Conservation (phyloP, 345 rosid genomes). For the Eucalyptus curtisii region DNA sequence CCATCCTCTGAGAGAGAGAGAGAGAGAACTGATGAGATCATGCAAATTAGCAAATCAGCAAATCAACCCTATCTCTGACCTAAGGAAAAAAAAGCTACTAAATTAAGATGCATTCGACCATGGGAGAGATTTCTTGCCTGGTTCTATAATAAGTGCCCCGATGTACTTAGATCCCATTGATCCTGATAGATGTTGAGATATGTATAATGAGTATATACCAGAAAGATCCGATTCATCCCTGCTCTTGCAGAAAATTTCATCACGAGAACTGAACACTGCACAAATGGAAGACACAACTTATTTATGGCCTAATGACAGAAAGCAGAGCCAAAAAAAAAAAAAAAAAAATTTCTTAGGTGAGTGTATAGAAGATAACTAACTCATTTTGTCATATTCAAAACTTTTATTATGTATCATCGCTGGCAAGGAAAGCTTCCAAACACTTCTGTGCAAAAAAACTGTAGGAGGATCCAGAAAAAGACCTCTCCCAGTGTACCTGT, state of each 20-base stretch:
- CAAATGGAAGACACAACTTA: background rate
- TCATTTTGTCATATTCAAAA: constrained; percentile 7
- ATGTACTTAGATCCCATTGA: constrained; percentile 14
- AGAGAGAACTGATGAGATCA: background rate
- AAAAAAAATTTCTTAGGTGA: background rate
- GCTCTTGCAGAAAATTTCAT: constrained; percentile 47
- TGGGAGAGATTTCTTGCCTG: constrained; percentile 41
- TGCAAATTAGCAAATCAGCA: background rate
- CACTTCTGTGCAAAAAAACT: constrained; percentile 39
- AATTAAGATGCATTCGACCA: background rate
- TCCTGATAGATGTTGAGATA: constrained; percentile 42
- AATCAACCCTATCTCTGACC: background rate
- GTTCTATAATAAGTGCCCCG: constrained; percentile 90
- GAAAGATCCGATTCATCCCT: constrained; percentile 64
- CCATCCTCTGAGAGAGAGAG: background rate
- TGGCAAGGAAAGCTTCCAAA: constrained; percentile 68
- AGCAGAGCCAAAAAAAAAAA: background rate
- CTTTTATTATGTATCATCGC: constrained; percentile 21
- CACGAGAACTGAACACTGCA: constrained; percentile 57
- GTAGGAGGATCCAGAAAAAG: constrained; percentile 90
- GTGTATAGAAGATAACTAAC: constrained; percentile 18
- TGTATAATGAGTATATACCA: constrained; percentile 39
- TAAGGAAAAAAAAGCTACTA: background rate
- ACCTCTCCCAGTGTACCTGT: constrained; percentile 94
- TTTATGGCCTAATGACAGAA: background rate